These are phyloP conservation scores for Babesia ovis DNA, from an alignment of 169 alveolate genomes.

Conservation along the genomic window DNA sequence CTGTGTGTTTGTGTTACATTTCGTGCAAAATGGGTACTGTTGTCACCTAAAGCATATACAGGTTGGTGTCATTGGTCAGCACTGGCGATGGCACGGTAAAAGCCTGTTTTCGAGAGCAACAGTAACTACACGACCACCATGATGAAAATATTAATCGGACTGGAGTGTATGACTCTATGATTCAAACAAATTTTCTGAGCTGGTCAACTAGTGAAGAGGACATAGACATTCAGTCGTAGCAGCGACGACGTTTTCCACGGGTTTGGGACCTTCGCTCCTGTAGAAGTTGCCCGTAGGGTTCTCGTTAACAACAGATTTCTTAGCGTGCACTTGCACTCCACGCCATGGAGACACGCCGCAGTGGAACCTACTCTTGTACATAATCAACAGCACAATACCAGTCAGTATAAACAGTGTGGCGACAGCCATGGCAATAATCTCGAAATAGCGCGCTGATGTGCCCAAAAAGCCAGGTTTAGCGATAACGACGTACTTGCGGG, in stretches of 20 bases:
- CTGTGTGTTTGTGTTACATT: no score
- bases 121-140: constrained; percentile 28
- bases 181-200: constrained; percentile 50
- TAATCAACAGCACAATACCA: constrained; percentile 26
- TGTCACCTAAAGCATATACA: no score
- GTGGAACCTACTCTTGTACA: constrained; percentile 29
- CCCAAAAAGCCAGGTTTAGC: constrained; percentile 50
- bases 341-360: constrained; percentile 65
- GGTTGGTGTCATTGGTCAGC: no score
- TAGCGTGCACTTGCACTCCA: constrained; percentile 24
- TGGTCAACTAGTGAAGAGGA: constrained; percentile 59
- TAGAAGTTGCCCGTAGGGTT: constrained; percentile 2
- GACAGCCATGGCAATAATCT: constrained; percentile 25
- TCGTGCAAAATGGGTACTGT: no score
- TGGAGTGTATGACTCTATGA: constrained; percentile 72
- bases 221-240: constrained; percentile 44
- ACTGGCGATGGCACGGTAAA: no score
- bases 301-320: neutral
- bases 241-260: constrained; percentile 9
- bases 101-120: neutral
- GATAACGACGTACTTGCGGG: constrained; percentile 44
- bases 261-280: constrained; percentile 12
- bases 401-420: constrained; percentile 44
- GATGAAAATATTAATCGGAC: constrained; percentile 68
- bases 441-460: constrained; percentile 31